Base-by-base conservation (phyloP, 768 basidiomycete genomes). In the Tricholoma furcatifolium region DNA sequence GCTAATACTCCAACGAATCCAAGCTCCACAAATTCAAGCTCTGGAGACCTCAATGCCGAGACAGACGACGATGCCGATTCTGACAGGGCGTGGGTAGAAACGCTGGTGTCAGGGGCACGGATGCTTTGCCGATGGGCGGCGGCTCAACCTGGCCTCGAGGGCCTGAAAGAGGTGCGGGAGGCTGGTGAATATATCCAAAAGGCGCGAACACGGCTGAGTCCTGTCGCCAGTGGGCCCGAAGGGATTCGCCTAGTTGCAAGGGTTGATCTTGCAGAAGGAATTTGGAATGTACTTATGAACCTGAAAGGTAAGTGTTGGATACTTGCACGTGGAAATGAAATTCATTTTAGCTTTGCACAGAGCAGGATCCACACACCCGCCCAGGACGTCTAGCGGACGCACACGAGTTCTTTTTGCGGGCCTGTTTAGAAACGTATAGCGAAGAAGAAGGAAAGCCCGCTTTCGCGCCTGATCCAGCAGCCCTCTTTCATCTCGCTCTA, bases 401-500 rank as follows among this genome's bases (percentile, higher is more conserved):
- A 0, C 78, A 87, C 47, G 55, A 65, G 0, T 72, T 79, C 34
- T 78, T 87, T 30, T 61, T 73, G 5, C 65, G 63, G 6, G 83
- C 88, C 32, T 59, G 57, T 17, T 44, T 43, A 21, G 52, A 47
- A 27, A 20, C 17, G 1, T 27, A 3, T 7, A 3, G 27, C 3
- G 42, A 36, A 20, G 32, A 41, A 12, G 53, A 1, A 69, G 84
- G 15, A 67, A 72, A 27, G 27, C 27, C 3, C 7, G 27, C 15
- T 58, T 67, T 17, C 67, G 75, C 23, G 71, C 86, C 0, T 79
- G 81, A 0, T n/a, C 72, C 88, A 1, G 72, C 78, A 3, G 83
- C 79, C 0, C 79, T 87, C 60, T 93, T 88, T 61, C 90, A 95
- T 50, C 80, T 94, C n/a, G 87, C 95, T 0, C 72, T 92, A 7